Evolutionary conservation across 768 basidiomycete genomes (phyloP).

Genomic region (Lyophyllum decastes): DNA sequence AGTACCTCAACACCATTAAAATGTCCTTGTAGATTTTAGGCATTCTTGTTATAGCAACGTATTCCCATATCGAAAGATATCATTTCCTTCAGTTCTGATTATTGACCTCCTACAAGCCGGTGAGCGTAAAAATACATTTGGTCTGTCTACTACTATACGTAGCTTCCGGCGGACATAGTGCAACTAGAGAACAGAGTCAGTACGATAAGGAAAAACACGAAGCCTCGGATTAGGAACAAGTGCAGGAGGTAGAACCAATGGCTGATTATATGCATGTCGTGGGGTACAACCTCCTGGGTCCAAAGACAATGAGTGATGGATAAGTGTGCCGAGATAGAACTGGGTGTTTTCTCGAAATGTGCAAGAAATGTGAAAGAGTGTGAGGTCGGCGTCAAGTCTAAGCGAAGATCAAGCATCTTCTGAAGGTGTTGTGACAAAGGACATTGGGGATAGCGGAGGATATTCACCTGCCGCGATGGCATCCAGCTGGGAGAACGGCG

Average conservation of each 20-base stretch:
- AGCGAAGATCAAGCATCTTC: conserved; percentile 42
- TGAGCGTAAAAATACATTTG: conserved; percentile 56
- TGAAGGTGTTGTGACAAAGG: conserved; percentile 50
- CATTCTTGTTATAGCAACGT: neutral
- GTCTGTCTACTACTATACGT: conserved; percentile 52
- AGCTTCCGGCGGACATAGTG: conserved; percentile 45
- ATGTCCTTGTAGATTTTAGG: neutral
- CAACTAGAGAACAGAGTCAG: conserved; percentile 44
- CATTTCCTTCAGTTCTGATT: conserved; percentile 9
- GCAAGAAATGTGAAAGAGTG: conserved; percentile 23
- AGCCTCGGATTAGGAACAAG: conserved; percentile 28
- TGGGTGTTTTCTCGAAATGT: conserved; percentile 24
- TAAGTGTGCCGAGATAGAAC: conserved; percentile 25
- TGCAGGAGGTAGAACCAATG: conserved; percentile 32
- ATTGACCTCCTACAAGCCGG: conserved; percentile 29
- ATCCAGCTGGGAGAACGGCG: conserved; percentile 78
- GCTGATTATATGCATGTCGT: conserved; percentile 38
- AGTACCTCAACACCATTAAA: conserved; percentile 72
- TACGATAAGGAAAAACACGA: conserved; percentile 33
- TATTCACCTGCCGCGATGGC: conserved; percentile 81
- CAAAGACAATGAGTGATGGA: conserved; percentile 31
- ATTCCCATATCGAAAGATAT: neutral
- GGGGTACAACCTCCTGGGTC: conserved; percentile 46
- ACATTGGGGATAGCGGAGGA: conserved; percentile 75
- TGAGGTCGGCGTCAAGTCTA: conserved; percentile 14